Evolutionary conservation across 106 monocot genomes (phyloP).

Genomic region (Alisma plantagoaquatica): DNA sequence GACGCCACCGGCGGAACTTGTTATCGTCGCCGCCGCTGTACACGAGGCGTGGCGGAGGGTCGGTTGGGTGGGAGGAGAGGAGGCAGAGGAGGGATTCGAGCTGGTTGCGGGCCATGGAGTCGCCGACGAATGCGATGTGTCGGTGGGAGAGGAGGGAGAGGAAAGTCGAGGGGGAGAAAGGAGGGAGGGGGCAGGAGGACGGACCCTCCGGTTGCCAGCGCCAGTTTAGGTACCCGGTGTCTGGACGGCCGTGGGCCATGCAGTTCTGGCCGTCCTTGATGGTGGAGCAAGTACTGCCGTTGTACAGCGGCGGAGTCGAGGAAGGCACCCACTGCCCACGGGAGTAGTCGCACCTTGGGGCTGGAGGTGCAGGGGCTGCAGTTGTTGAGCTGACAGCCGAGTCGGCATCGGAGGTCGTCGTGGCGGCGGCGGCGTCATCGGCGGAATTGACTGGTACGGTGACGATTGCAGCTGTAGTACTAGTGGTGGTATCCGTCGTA

Average conservation of each 20-base stretch:
- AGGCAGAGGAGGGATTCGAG: slow-evolving; percentile 79
- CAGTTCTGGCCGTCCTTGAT: slow-evolving; percentile 82
- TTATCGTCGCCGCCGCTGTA: slow-evolving; percentile 37
- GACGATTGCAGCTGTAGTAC: too few species aligned
- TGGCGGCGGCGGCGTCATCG: not conserved
- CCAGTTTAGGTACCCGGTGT: slow-evolving; percentile 64
- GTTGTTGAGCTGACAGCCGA: not conserved
- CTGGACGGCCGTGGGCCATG: slow-evolving; percentile 76
- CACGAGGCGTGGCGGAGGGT: slow-evolving; percentile 29
- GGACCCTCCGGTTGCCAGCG: slow-evolving; percentile 38
- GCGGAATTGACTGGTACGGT: too few species aligned
- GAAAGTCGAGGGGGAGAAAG: slow-evolving; percentile 40
- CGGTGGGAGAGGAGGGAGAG: slow-evolving; percentile 31
- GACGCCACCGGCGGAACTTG: slow-evolving; percentile 59
- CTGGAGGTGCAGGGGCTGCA: not conserved
- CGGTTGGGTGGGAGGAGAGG: slow-evolving; percentile 27
- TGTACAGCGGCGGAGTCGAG: slow-evolving; percentile 31
- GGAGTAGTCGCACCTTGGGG: slow-evolving; percentile 37
- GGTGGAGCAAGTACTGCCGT: slow-evolving; percentile 49
- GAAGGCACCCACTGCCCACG: slow-evolving; percentile 46
- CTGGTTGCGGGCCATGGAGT: slow-evolving; percentile 82
- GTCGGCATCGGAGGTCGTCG: not conserved
- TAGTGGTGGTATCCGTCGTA: too few species aligned
- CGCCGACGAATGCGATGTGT: slow-evolving; percentile 70
- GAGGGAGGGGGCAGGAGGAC: slow-evolving; percentile 32